phyloP scores from a whole-genome alignment of 805 yeast species.

The Debaryomyces prosopidis region DNA sequence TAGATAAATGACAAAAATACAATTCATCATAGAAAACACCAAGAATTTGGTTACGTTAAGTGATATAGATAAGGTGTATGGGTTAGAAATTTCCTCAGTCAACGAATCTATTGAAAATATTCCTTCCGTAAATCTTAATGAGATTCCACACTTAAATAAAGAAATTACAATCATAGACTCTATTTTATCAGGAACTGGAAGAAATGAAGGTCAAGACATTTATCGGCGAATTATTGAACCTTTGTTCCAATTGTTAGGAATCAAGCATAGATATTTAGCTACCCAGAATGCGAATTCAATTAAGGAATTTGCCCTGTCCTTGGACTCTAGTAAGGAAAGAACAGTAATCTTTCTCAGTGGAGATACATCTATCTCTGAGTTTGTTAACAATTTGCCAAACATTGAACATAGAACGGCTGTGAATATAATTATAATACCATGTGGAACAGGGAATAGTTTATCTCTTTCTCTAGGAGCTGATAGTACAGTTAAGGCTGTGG shows the following conservation, averaged over 20 bases:
- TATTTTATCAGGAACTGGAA: conserved; percentile 48
- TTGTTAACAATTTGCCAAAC: conserved; percentile 51
- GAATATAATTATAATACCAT: conserved; percentile 52
- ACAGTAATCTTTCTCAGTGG: conserved; percentile 74
- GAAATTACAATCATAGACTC: conserved; percentile 47
- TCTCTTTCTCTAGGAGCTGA: conserved; percentile 56
- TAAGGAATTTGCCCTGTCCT: conserved; percentile 32
- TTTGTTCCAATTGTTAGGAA: conserved; percentile 36
- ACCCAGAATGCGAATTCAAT: conserved; percentile 46
- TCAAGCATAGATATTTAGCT: conserved; percentile 40
- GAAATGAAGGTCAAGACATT: conserved; percentile 29
- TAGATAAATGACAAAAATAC: not conserved
- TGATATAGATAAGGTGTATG: not conserved
- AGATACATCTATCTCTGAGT: conserved; percentile 81
- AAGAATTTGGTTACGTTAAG: not conserved
- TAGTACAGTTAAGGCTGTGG: conserved; percentile 16
- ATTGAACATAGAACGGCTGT: conserved; percentile 9
- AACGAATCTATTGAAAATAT: not conserved
- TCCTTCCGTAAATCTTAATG: not conserved
- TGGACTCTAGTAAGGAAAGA: conserved; percentile 17
- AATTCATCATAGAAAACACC: not conserved
- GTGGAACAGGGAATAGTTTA: conserved; percentile 87
- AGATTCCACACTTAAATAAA: conserved; percentile 1
- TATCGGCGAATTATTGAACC: conserved; percentile 49
- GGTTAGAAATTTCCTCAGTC: not conserved